Percentiles rank a stretch among this genome's conserved stretches.
These are phyloP conservation scores for Boletus bicolor DNA, from an alignment of 768 basidiomycete species.

Conservation along the genomic window DNA sequence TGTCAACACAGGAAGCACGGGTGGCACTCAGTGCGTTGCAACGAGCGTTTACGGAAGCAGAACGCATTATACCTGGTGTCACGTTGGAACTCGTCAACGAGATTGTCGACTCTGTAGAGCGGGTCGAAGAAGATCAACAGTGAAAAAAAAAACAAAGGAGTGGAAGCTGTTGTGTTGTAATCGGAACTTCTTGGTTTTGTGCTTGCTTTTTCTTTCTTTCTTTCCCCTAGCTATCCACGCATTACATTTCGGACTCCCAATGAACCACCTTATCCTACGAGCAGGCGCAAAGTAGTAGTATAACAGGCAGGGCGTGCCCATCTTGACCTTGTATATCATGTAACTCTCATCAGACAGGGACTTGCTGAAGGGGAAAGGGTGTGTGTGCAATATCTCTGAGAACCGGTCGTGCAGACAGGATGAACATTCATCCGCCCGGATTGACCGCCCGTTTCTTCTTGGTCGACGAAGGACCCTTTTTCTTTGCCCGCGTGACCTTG, in stretches of 20 bases:
- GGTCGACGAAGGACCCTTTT: slow-evolving; percentile 44
- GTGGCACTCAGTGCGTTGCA: slow-evolving; percentile 83
- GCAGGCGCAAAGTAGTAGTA: slow-evolving; percentile 19
- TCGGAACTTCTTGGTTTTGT: slow-evolving; percentile 17
- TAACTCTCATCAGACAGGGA: slow-evolving; percentile 17
- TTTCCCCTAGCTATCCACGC: slow-evolving; percentile 4
- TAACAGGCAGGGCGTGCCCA: slow-evolving; percentile 14
- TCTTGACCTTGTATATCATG: slow-evolving; percentile 24
- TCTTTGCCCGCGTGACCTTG: slow-evolving; percentile 72
- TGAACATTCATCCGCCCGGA: slow-evolving; percentile 13
- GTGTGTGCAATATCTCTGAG: neutral
- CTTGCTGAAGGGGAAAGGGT: neutral
- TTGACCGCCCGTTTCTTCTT: slow-evolving; percentile 66
- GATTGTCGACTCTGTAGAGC: slow-evolving; percentile 90
- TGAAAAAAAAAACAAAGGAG: slow-evolving; percentile 1
- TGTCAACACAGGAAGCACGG: slow-evolving; percentile 89
- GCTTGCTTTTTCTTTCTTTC: slow-evolving; percentile 3
- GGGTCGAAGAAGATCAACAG: slow-evolving; percentile 68
- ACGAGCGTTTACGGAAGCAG: slow-evolving; percentile 91
- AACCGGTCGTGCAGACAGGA: neutral
- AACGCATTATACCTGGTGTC: slow-evolving; percentile 92
- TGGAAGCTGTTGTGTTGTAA: neutral
- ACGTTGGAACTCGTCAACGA: slow-evolving; percentile 91
- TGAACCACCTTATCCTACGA: slow-evolving; percentile 14
- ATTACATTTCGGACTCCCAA: slow-evolving; percentile 18